Evolutionary conservation across 1,139 yeast species (phyloP).

Genomic region (Debaryomyces subglobosus): DNA sequence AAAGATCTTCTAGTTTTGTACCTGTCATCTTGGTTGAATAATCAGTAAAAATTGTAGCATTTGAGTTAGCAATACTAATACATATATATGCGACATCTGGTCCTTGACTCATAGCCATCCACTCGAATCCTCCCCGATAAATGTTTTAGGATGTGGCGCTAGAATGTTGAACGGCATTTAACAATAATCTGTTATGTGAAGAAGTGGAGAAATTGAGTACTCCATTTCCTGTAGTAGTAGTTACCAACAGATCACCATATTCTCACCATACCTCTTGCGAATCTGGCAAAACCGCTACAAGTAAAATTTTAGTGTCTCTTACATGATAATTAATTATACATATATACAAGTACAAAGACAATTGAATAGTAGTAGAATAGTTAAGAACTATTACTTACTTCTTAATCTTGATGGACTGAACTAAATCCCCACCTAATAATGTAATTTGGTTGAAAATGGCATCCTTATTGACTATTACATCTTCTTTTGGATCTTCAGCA

Average conservation of each 20-base stretch:
- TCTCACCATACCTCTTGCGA: background rate
- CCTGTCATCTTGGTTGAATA: background rate
- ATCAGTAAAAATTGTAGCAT: background rate
- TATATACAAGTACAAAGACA: background rate
- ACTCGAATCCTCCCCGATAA: background rate
- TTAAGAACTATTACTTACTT: slow-evolving; percentile 15
- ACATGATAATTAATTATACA: background rate
- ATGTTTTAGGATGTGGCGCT: background rate
- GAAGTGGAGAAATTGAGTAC: background rate
- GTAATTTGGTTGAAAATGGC: slow-evolving; percentile 74
- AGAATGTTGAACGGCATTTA: background rate
- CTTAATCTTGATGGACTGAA: slow-evolving; percentile 33
- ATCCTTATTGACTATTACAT: slow-evolving; percentile 71
- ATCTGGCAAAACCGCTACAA: background rate
- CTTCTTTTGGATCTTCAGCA: slow-evolving; percentile 46
- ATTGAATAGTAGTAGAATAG: background rate
- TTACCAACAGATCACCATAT: background rate
- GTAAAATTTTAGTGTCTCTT: background rate
- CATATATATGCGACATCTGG: background rate
- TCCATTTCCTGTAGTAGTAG: background rate
- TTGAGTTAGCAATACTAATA: background rate
- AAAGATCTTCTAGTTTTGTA: background rate
- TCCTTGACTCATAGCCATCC: background rate
- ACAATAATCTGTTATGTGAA: background rate
- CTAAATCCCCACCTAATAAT: slow-evolving; percentile 74